Conservation (phyloP, 2,329 filamentous ascomycete species). For the Dactylella cylindrospora region DNA sequence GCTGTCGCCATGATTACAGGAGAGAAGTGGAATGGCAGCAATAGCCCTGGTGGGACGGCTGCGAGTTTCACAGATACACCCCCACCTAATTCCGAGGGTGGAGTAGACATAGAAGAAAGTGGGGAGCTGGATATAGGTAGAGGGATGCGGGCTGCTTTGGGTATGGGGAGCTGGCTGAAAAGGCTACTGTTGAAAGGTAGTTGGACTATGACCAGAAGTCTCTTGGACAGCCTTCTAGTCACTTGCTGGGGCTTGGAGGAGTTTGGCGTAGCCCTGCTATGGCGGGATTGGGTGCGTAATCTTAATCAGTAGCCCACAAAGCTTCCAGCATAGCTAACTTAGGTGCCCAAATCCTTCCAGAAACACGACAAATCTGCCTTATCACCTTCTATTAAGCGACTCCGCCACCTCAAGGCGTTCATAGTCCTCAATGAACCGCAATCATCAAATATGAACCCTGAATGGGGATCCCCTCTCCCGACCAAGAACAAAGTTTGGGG, state of each 20-base stretch:
- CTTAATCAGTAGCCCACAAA: background rate
- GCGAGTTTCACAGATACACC: background rate
- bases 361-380: conserved; percentile 21
- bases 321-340: background rate
- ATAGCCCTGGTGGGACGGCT: background rate
- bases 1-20: conserved; percentile 27
- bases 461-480: conserved; percentile 31
- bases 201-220: conserved; percentile 27
- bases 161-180: conserved; percentile 37
- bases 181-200: conserved; percentile 32
- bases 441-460: conserved; percentile 37
- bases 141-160: background rate
- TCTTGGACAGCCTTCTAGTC: conserved; percentile 13
- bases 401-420: conserved; percentile 14
- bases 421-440: conserved; percentile 40
- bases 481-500: conserved; percentile 39
- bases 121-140: background rate
- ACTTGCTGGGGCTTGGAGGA: conserved; percentile 33
- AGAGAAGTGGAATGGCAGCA: background rate
- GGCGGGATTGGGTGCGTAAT: conserved; percentile 33
- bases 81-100: background rate
- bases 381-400: conserved; percentile 18
- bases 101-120: background rate
- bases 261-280: conserved; percentile 26
- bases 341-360: background rate